A percentile compares a stretch with the other conserved stretches of the same genome.
Evolutionary conservation across 805 yeast genomes (phyloP).

Genomic region (Candida broadrunensis): DNA sequence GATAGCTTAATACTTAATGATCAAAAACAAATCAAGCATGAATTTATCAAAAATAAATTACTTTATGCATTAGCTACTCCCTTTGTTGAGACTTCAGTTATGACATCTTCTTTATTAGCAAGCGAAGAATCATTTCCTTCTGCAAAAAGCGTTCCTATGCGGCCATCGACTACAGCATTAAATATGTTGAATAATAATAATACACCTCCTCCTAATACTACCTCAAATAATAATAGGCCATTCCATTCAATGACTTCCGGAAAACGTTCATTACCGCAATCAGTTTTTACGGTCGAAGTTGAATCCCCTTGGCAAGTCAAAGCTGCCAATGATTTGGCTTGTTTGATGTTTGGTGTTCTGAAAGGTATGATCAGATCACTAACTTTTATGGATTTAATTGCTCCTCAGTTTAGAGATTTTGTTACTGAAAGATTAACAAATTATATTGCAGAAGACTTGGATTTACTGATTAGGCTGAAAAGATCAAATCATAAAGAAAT

Average conservation of each 20-base stretch:
- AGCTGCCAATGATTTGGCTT: slow-evolving; percentile 88
- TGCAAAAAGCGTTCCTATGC: slow-evolving; percentile 7
- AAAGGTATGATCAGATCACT: slow-evolving; percentile 58
- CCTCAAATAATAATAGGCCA: slow-evolving; percentile 34
- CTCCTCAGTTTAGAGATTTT: slow-evolving; percentile 70
- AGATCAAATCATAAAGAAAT: slow-evolving; percentile 9
- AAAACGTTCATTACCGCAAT: slow-evolving; percentile 73
- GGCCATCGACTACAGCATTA: slow-evolving; percentile 32
- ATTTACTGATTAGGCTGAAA: slow-evolving; percentile 13
- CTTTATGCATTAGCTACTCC: slow-evolving; percentile 69
- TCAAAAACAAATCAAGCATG: slow-evolving; percentile 32
- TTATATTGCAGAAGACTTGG: slow-evolving; percentile 13
- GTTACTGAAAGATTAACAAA: slow-evolving; percentile 55
- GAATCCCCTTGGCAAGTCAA: slow-evolving; percentile 75
- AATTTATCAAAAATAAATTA: slow-evolving; percentile 42
- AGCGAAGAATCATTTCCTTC: slow-evolving; percentile 12
- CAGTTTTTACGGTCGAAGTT: slow-evolving; percentile 75
- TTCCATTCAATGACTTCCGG: slow-evolving; percentile 67
- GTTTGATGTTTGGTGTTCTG: slow-evolving; percentile 80
- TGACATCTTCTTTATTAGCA: slow-evolving; percentile 20
- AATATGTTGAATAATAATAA: slow-evolving; percentile 16
- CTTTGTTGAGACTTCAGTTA: slow-evolving; percentile 44
- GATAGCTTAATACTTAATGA: slow-evolving; percentile 6
- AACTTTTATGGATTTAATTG: slow-evolving; percentile 72
- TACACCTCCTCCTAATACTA: slow-evolving; percentile 1